These are phyloP conservation scores for Rubroshorea leprosula DNA, from an alignment of 345 rosid genomes.

Conservation along the genomic window DNA sequence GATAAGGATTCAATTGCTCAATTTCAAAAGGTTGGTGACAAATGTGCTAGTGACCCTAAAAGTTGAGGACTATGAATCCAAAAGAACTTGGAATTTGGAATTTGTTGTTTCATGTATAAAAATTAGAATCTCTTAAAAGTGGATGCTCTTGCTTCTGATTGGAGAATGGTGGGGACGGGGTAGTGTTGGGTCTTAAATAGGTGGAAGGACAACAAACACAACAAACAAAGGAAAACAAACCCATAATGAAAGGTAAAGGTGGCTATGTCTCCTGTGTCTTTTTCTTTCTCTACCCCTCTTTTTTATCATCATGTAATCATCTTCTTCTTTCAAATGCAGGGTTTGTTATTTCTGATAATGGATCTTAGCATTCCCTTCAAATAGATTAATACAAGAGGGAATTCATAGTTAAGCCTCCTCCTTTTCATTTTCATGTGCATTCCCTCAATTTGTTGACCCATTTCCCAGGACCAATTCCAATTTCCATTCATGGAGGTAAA, in stretches of 20 bases:
- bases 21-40: no score
- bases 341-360: conserved; percentile 27
- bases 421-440: conserved; percentile 20
- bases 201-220: no score
- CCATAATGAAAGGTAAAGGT: conserved; percentile 25
- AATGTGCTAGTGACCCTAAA: no score
- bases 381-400: background rate
- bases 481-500: conserved; percentile 39
- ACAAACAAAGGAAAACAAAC: conserved; percentile 9
- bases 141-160: no score
- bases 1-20: no score
- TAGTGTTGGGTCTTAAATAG: no score
- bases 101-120: no score
- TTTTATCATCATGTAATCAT: conserved; percentile 8
- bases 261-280: conserved; percentile 5
- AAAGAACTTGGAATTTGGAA: no score
- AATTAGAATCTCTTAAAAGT: no score
- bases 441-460: conserved; percentile 28
- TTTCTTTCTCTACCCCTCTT: conserved; percentile 11
- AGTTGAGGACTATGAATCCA: no score
- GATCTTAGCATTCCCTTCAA: conserved; percentile 17
- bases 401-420: background rate
- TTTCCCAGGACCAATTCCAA: conserved; percentile 24
- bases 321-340: conserved; percentile 25
- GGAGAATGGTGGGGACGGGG: no score